Percentiles rank a stretch among this genome's conserved stretches.
Evolutionary conservation across 192 early-diverging fungal genomes (phyloP).

Genomic region (Linnemannia zychae): DNA sequence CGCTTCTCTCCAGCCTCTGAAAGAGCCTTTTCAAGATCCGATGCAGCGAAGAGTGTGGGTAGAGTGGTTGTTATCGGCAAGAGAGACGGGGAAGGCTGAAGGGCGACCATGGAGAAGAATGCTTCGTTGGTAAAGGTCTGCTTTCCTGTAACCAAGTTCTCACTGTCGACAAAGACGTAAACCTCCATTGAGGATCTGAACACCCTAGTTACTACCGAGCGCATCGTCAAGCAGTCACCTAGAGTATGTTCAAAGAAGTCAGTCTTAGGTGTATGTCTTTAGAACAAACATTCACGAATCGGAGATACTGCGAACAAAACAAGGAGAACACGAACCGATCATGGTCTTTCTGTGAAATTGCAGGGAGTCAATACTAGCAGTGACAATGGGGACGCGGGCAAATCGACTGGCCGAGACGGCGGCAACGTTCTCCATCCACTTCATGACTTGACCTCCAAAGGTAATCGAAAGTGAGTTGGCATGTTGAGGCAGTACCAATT

Average conservation of each 20-base stretch:
- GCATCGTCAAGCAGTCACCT: conserved; percentile 65
- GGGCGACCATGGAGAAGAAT: conserved; percentile 66
- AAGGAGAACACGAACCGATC: conserved; percentile 45
- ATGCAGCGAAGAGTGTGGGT: conserved; percentile 55
- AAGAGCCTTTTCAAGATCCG: conserved; percentile 53
- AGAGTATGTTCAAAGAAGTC: conserved; percentile 9
- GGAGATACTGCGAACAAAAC: too few species aligned
- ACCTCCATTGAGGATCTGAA: conserved; percentile 70
- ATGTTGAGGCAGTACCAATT: conserved; percentile 81
- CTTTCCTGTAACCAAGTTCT: conserved; percentile 67
- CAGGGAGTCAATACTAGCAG: conserved; percentile 72
- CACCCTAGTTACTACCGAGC: conserved; percentile 66
- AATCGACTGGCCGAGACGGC: conserved; percentile 71
- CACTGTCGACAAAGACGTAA: conserved; percentile 68
- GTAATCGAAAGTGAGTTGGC: conserved; percentile 76
- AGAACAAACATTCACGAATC: too few species aligned
- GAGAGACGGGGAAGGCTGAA: conserved; percentile 25
- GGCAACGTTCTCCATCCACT: conserved; percentile 78
- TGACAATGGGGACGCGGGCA: conserved; percentile 65
- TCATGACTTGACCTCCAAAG: conserved; percentile 81
- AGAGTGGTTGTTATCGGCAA: conserved; percentile 4
- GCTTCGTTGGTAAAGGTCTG: conserved; percentile 71
- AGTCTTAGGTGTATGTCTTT: neutral
- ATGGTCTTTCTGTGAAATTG: conserved; percentile 68
- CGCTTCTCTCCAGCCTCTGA: conserved; percentile 57